These are phyloP conservation scores for Melaleuca quinquenervia DNA, from an alignment of 345 rosid genomes.

Conservation along the genomic window DNA sequence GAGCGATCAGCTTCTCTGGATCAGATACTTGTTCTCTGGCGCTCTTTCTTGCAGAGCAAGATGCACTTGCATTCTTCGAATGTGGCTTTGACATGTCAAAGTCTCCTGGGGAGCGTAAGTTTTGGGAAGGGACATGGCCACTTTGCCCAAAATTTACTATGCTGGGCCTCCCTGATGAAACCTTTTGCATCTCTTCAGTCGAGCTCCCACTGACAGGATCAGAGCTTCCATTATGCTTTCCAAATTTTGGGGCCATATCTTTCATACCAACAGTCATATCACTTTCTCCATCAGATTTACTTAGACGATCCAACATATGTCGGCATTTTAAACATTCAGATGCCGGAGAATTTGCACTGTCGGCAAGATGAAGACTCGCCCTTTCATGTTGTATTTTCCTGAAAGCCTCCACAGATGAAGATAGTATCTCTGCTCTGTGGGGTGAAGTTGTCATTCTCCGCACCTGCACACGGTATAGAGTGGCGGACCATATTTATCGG, in stretches of 20 bases:
- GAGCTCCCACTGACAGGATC: constrained; percentile 7
- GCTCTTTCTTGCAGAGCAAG: constrained; percentile 29
- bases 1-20: constrained; percentile 24
- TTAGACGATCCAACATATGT: constrained; percentile 7
- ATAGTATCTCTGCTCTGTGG: constrained; percentile 61
- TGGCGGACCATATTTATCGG: background rate
- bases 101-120: constrained; percentile 12
- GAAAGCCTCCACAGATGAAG: constrained; percentile 70
- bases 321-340: constrained; percentile 17
- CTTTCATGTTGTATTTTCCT: constrained; percentile 64
- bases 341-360: constrained; percentile 8
- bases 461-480: constrained; percentile 38
- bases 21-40: constrained; percentile 35
- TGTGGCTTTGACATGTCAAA: constrained; percentile 14
- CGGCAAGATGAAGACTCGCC: constrained; percentile 16
- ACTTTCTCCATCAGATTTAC: constrained; percentile 12
- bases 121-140: constrained; percentile 12
- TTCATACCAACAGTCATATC: constrained; percentile 8
- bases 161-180: constrained; percentile 8
- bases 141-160: constrained; percentile 18
- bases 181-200: background rate
- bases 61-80: constrained; percentile 18
- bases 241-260: constrained; percentile 11
- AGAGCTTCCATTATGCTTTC: constrained; percentile 14
- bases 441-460: constrained; percentile 70